A percentile compares a stretch with the other conserved stretches of the same genome.
Evolutionary conservation across 2,329 filamentous ascomycete species (phyloP).

Genomic region (Stylonectria norvegica): DNA sequence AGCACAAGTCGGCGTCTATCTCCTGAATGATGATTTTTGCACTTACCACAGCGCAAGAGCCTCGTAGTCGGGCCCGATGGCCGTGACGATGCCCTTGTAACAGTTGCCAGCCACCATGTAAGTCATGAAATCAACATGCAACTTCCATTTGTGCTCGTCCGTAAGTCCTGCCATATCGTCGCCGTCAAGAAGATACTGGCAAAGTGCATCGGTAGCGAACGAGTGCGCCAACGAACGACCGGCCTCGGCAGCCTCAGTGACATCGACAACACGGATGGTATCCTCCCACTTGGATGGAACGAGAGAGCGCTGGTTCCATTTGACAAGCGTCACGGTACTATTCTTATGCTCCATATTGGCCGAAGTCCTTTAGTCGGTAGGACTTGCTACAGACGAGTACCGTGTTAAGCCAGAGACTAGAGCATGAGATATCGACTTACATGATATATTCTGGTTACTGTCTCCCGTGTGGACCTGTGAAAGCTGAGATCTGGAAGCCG

Average conservation of each 20-base stretch:
- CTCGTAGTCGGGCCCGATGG: constrained; percentile 72
- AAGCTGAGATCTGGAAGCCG: constrained; percentile 53
- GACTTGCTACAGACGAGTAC: constrained; percentile 19
- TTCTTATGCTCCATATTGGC: constrained; percentile 44
- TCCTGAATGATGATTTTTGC: neutral
- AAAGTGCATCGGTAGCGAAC: constrained; percentile 71
- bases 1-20: constrained; percentile 1
- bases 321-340: constrained; percentile 29
- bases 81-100: constrained; percentile 69
- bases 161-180: constrained; percentile 62
- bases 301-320: constrained; percentile 41
- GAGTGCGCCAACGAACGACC: constrained; percentile 71
- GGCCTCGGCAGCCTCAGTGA: constrained; percentile 68
- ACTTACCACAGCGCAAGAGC: constrained; percentile 75
- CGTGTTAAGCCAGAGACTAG: constrained; percentile 24
- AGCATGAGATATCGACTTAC: constrained; percentile 29
- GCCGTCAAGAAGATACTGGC: constrained; percentile 70
- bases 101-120: constrained; percentile 75
- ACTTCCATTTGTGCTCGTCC: constrained; percentile 67
- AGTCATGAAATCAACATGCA: constrained; percentile 74
- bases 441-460: constrained; percentile 53
- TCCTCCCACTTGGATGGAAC: constrained; percentile 52
- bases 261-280: constrained; percentile 59
- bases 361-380: constrained; percentile 19
- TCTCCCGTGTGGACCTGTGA: constrained; percentile 55